Evolutionary conservation across 176 grass and related monocot genomes (phyloP), one percentile per base, ranked within the genome.

Genomic region (Ensete glaucum): DNA sequence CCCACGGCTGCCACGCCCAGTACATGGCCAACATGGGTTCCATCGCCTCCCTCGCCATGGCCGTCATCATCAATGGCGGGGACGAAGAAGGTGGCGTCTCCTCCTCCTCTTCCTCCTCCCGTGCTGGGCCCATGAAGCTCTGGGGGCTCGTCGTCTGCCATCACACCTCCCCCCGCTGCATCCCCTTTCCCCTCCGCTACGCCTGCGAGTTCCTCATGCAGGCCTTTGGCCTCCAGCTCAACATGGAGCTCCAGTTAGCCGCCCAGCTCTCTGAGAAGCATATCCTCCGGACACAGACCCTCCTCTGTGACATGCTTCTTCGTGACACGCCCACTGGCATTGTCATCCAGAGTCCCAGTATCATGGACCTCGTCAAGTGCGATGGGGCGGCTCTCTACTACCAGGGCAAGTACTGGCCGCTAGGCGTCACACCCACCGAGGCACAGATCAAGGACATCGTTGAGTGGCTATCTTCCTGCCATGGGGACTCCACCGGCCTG

Each of bases 11-110:
- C 81, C 95, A 99, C 63, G 80, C 88, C 0, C 90, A 94, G 81
- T 99, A 99, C 86, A 99, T 99, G 95, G 88, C 86, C 3, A 99
- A 94, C 88, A 99, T 99, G 95, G 95, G 95, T 11, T 94, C 90
- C 34, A 87, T 85, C 76, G 95, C 95, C 49, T 99, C 95, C 21
- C 90, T 99, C 51, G 95, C 81, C 48, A 85, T 91, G 95, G 88
- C 95, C 2, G 95, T 99, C 34, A 87, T 99, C 79, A 99, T 94
- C 53, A 99, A 89, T 68, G 58, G 84, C 16, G 79, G 76, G 76
- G 90, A 79, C 54, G 90, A 99, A 1, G 90, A 94, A 63, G 53
- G 57, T 2, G 77, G 81, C 20, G 69, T 81, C 2, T 55, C 79
- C 64, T 79, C 82, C 82, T 78, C 86, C 0, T 43, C 34, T 43